Evolutionary conservation across 495 filamentous ascomycete genomes (phyloP).

Genomic region (Gamarada debralockiae): DNA sequence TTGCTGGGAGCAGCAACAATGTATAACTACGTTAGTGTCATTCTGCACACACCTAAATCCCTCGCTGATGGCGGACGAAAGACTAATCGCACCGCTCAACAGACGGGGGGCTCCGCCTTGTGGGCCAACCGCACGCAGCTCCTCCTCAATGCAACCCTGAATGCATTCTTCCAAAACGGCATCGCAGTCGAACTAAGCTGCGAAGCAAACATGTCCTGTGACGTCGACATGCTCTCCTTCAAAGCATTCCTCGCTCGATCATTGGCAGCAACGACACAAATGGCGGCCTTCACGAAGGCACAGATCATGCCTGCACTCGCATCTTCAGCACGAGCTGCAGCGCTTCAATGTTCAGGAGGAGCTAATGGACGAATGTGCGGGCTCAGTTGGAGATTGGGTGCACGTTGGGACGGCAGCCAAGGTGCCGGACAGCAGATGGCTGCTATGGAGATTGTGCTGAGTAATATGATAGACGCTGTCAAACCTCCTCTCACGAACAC

Average conservation of each 20-base stretch:
- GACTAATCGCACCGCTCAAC: conserved; percentile 29
- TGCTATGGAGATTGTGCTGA: conserved; percentile 62
- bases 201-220: conserved; percentile 52
- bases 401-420: conserved; percentile 48
- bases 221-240: conserved; percentile 68
- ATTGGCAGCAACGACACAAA: conserved; percentile 63
- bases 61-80: background rate
- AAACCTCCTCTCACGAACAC: conserved; percentile 46
- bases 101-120: conserved; percentile 16
- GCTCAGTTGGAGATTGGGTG: conserved; percentile 55
- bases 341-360: conserved; percentile 36
- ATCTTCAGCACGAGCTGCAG: conserved; percentile 43
- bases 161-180: conserved; percentile 48
- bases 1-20: conserved; percentile 73
- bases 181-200: conserved; percentile 72
- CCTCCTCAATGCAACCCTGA: too few relatives aligned
- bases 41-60: background rate
- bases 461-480: conserved; percentile 19
- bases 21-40: conserved; percentile 60
- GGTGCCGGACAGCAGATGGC: conserved; percentile 66
- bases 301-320: conserved; percentile 57
- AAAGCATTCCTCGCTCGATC: conserved; percentile 84
- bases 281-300: conserved; percentile 64
- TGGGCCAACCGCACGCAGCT: conserved; percentile 40
- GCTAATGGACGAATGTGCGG: conserved; percentile 59